These are phyloP conservation scores for Colletotrichum trifolii DNA, from an alignment of 2,329 filamentous ascomycete genomes.

Conservation along the genomic window DNA sequence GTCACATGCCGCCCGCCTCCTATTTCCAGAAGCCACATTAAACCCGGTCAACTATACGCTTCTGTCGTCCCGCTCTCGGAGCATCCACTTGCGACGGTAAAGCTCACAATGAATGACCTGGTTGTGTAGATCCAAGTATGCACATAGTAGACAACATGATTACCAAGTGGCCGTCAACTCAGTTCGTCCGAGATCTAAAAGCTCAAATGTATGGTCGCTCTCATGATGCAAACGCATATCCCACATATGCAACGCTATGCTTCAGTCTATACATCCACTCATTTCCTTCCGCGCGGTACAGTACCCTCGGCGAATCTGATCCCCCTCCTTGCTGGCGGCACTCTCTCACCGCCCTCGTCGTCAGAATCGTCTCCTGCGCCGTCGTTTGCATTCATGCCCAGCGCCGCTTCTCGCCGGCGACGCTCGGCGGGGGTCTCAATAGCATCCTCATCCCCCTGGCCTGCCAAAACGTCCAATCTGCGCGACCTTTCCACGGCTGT, in stretches of 20 bases:
- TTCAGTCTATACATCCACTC: conserved; percentile 21
- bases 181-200: conserved; percentile 19
- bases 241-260: conserved; percentile 33
- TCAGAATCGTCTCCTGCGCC: conserved; percentile 63
- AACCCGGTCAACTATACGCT: too few relatives aligned
- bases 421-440: conserved; percentile 81
- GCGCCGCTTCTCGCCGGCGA: conserved; percentile 77
- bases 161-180: conserved; percentile 32
- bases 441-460: conserved; percentile 56
- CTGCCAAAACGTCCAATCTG: conserved; percentile 65
- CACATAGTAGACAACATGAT: conserved; percentile 33
- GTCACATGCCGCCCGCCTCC: background rate
- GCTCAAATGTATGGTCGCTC: conserved; percentile 15
- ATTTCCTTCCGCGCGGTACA: conserved; percentile 41
- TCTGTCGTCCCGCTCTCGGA: too few relatives aligned
- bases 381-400: conserved; percentile 64
- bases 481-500: conserved; percentile 77
- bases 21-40: background rate
- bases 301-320: conserved; percentile 69
- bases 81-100: too few relatives aligned
- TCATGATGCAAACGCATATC: conserved; percentile 31
- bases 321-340: conserved; percentile 63
- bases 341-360: conserved; percentile 67
- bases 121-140: conserved; percentile 8
- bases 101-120: background rate